Evolutionary conservation across 2,329 filamentous ascomycete species (phyloP), one percentile per base, ranked within the genome.

Genomic region (Ophiostoma ulmi): DNA sequence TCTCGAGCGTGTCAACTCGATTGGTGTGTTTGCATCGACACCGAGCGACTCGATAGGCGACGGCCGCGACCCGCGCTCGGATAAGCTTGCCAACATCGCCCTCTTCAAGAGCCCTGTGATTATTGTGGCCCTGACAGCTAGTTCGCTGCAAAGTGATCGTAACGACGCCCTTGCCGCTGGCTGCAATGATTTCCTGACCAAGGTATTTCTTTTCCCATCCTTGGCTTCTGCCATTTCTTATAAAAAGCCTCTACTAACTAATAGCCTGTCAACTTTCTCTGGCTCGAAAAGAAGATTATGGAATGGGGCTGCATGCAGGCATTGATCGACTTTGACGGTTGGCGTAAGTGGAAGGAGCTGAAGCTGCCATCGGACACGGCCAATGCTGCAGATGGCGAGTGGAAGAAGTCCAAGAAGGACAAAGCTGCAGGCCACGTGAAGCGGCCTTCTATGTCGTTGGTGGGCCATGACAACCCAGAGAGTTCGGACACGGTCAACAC

Each of bases 251-350:
- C 31, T 31, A 31, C 31, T 31, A 31, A 31, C 31, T 31, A 31
- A 31, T 31, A 31, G 92, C 95, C 95, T 26, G 94, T 99, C 75
- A 97, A 97, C 79, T 97, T 97, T 78, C 91, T 96, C 72, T 99
- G 94, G 94, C 87, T 99, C 36, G 93, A 97, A 79, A 89, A 94
- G 71, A 99, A 99, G 80, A 94, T 98, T 75, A 97, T 96, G 81
- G 95, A 99, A 84, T 99, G 95, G 95, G 95, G 95, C 71, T 98
- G 95, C 83, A 99, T 99, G 95, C 95, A 98, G 82, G 95, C 95
- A 11, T 86, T 99, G 35, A 98, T 99, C 77, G 95, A 99, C 82
- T 98, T 95, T 78, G 94, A 98, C 78, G 95, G 95, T 73, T 99
- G 95, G 95, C 88, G 94, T 70, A 93, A 93, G 80, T 99, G 95